Base-by-base conservation (phyloP, 2,329 filamentous ascomycete genomes). In the Fusarium longipes region DNA sequence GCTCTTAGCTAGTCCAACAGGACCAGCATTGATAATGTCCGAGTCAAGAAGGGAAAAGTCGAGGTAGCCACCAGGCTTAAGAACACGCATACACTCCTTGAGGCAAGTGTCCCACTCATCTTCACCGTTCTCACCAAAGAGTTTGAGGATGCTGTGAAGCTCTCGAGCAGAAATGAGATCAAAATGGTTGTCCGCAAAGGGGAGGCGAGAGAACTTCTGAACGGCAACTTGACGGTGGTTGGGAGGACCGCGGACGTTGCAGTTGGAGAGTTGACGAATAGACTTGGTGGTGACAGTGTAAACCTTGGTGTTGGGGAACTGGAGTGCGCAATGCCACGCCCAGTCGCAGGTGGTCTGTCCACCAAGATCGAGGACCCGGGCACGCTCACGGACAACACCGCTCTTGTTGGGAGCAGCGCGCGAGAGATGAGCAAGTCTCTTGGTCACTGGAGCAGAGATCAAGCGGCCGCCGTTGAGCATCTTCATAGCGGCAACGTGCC, bases 11-110 rank as follows among this genome's bases (percentile, higher is more conserved):
- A 93, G 89, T 33, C 90, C 93, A 20, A 90, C 84, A 0, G 91
- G 89, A 0, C 94, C 94, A 1, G 93, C 89, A 68, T 93, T 94
- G 65, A 96, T 89, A 71, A 99, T 89, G 74, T 97, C 93, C 2
- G 93, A 91, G 77, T 99, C 96, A 71, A 98, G 87, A 42, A 98
- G 81, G 65, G 89, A 90, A 81, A 96, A 99, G 75, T 99, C 96
- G 59, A 99, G 82, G 77, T 95, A 95, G 30, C 96, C 96, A 49
- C 93, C 93, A 1, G 95, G 94, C 81, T 97, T 97, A 70, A 97
- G 88, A 59, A 96, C 91, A 60, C 96, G 93, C 82, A 93, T 89
- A 77, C 93, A 96, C 81, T 99, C 96, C 51, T 83, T 83, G 10
- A 98, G 84, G 63, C 93, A 96, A 47, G 89, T 84, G 75, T 96